These are phyloP conservation scores for Naganishia randhawae DNA, from an alignment of 768 basidiomycete species.

Conservation along the genomic window DNA sequence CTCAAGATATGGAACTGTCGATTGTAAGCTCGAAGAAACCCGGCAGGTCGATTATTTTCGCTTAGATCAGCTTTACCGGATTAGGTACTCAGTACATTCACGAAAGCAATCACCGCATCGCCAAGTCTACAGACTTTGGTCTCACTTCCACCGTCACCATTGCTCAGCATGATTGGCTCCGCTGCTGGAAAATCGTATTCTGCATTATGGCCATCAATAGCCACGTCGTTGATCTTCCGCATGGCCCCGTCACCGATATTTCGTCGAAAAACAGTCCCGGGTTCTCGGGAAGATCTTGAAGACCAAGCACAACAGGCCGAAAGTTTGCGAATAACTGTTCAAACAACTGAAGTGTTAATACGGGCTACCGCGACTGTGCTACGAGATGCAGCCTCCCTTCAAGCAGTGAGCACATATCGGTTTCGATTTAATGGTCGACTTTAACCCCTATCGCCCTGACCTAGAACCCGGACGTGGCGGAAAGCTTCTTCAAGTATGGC, in stretches of 20 bases:
- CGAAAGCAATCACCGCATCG: slow-evolving; percentile 79
- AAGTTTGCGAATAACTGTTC: background rate
- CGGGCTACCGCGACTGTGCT: slow-evolving; percentile 25
- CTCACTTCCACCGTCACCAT: slow-evolving; percentile 72
- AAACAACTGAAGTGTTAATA: slow-evolving; percentile 11
- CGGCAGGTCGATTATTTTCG: background rate
- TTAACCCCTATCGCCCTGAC: background rate
- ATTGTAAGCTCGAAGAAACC: slow-evolving; percentile 58
- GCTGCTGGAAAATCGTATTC: slow-evolving; percentile 44
- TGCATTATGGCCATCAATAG: slow-evolving; percentile 73
- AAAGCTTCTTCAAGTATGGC: slow-evolving; percentile 79
- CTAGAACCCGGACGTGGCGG: slow-evolving; percentile 87
- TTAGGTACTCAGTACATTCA: slow-evolving; percentile 73
- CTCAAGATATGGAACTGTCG: slow-evolving; percentile 68
- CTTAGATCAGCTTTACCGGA: background rate
- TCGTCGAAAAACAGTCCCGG: slow-evolving; percentile 53
- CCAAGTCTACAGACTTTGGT: slow-evolving; percentile 71
- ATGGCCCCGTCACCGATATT: slow-evolving; percentile 65
- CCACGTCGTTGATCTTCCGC: slow-evolving; percentile 73
- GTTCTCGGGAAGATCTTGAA: slow-evolving; percentile 18
- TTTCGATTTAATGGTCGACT: background rate
- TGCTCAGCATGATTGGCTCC: slow-evolving; percentile 51
- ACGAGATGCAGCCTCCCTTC: slow-evolving; percentile 34
- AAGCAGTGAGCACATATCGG: slow-evolving; percentile 35
- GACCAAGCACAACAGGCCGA: slow-evolving; percentile 30